phyloP scores from a whole-genome alignment of 1,284 basidiomycete species.

The Ceratorhiza oryzae-sativae region DNA sequence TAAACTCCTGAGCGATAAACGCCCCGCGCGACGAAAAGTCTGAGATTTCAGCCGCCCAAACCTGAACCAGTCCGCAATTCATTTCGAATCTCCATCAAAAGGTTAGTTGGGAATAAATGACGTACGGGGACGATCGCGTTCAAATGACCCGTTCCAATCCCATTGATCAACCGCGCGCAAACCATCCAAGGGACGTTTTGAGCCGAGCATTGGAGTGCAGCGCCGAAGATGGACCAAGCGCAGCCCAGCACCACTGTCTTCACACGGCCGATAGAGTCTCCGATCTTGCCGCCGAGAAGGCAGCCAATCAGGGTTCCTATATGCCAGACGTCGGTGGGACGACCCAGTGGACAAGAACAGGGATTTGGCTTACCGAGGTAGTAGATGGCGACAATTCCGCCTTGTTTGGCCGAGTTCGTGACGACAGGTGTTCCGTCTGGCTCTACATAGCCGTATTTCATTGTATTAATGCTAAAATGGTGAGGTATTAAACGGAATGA shows the following conservation, averaged over 20 bases:
- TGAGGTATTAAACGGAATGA: background rate
- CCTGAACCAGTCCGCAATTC: background rate
- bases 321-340: constrained; percentile 54
- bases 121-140: constrained; percentile 63
- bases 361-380: constrained; percentile 22
- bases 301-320: constrained; percentile 58
- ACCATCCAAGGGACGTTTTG: constrained; percentile 62
- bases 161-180: constrained; percentile 61
- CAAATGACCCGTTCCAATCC: constrained; percentile 60
- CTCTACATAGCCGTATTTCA: constrained; percentile 51
- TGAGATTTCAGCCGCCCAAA: constrained; percentile 34
- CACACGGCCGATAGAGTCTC: constrained; percentile 57
- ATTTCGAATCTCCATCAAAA: constrained; percentile 38
- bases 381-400: constrained; percentile 54
- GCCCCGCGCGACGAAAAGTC: constrained; percentile 50
- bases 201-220: constrained; percentile 60
- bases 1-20: constrained; percentile 52
- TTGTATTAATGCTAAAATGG: constrained; percentile 41
- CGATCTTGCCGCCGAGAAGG: constrained; percentile 57
- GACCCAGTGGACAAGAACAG: constrained; percentile 23
- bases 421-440: constrained; percentile 59
- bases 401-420: constrained; percentile 60
- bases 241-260: constrained; percentile 57
- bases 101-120: constrained; percentile 48
- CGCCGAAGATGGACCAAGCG: constrained; percentile 58